phyloP scores from a whole-genome alignment of 352 stramenopile genomes.

The Phytopythium helicoides region DNA sequence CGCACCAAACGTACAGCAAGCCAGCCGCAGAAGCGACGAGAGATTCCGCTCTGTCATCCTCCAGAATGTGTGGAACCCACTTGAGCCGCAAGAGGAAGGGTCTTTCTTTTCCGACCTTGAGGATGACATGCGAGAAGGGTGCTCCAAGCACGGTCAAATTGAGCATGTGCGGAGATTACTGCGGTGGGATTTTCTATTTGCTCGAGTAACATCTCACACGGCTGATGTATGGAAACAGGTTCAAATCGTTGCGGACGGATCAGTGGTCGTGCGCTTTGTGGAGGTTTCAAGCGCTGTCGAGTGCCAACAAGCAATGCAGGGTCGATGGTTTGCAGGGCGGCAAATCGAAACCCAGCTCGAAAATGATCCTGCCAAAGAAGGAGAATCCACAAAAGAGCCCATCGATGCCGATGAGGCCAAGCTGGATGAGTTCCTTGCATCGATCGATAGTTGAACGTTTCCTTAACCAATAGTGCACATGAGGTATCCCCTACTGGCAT shows the following conservation, averaged over 20 bases:
- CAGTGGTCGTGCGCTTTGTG: slow-evolving; percentile 60
- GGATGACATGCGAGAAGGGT: slow-evolving; percentile 74
- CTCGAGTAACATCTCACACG: too few relatives aligned
- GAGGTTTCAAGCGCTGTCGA: slow-evolving; percentile 51
- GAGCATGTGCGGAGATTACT: slow-evolving; percentile 51
- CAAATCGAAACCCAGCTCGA: slow-evolving; percentile 67
- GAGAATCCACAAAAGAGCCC: too few relatives aligned
- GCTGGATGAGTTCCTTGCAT: slow-evolving; percentile 77
- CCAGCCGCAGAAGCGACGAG: slow-evolving; percentile 13
- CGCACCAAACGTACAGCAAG: too few relatives aligned
- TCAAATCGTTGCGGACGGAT: slow-evolving; percentile 58
- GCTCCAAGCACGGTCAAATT: slow-evolving; percentile 61
- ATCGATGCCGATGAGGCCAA: slow-evolving; percentile 69
- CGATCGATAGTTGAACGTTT: slow-evolving; percentile 34
- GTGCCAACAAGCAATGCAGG: slow-evolving; percentile 76
- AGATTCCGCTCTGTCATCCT: slow-evolving; percentile 67
- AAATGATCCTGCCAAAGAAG: slow-evolving; percentile 35
- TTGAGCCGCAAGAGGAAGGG: slow-evolving; percentile 40
- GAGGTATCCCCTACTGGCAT: too few relatives aligned
- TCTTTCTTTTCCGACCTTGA: slow-evolving; percentile 74
- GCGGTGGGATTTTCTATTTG: too few relatives aligned
- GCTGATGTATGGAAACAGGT: slow-evolving; percentile 34
- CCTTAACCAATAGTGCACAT: too few relatives aligned
- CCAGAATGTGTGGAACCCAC: slow-evolving; percentile 56
- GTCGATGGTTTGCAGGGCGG: slow-evolving; percentile 73